Conservation (phyloP, 176 grass and related monocot species). For the Oryza longistaminata region DNA sequence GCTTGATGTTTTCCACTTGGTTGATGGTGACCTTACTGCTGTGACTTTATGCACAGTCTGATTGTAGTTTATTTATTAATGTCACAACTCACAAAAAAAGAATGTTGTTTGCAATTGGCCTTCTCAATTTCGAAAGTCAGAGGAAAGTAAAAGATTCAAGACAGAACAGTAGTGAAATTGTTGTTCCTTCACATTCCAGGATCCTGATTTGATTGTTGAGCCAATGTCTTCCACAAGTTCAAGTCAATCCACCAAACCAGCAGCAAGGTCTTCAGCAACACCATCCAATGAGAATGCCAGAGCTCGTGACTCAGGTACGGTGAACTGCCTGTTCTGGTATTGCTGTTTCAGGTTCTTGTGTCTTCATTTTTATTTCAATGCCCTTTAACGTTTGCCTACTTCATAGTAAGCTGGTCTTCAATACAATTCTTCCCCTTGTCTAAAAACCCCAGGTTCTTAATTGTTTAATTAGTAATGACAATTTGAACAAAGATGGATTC, state of each 20-base stretch:
- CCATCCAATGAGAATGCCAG: conserved; percentile 53
- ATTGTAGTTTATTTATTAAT: conserved; percentile 7
- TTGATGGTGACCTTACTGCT: background rate
- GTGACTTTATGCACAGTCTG: background rate
- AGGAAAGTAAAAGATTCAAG: conserved; percentile 3
- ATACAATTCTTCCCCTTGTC: background rate
- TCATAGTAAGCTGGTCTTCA: background rate
- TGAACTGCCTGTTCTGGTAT: conserved; percentile 2
- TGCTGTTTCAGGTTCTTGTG: background rate
- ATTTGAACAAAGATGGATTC: conserved; percentile 4
- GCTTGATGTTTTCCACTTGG: background rate
- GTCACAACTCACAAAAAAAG: background rate
- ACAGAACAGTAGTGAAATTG: background rate
- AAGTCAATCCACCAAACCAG: conserved; percentile 52
- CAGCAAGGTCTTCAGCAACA: conserved; percentile 57
- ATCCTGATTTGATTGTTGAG: conserved; percentile 77
- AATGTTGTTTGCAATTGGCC: background rate
- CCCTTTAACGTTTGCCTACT: background rate
- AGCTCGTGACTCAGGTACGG: conserved; percentile 60
- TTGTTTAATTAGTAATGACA: background rate
- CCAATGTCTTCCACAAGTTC: conserved; percentile 66
- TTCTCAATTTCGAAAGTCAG: conserved; percentile 11
- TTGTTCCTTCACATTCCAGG: conserved; percentile 47
- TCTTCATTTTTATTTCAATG: background rate
- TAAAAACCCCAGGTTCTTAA: background rate